phyloP scores from a whole-genome alignment of 2,329 filamentous ascomycete genomes.

The Ophiocordyceps sinensis region DNA sequence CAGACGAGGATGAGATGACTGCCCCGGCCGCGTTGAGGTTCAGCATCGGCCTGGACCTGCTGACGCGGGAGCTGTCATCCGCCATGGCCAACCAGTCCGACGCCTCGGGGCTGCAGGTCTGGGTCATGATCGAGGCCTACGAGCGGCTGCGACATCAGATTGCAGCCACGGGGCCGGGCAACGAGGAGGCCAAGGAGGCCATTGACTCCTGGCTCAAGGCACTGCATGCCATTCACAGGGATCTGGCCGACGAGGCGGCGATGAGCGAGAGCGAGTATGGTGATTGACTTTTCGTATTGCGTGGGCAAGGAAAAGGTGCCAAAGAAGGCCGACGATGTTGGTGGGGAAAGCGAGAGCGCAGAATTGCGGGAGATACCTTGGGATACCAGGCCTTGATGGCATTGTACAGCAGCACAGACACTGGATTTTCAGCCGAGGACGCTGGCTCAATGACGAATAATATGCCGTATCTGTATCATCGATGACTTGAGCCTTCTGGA shows the following conservation, averaged over 20 bases:
- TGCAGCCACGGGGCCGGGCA: conserved; percentile 15
- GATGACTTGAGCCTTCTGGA: too few relatives aligned
- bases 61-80: conserved; percentile 33
- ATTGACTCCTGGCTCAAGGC: conserved; percentile 36
- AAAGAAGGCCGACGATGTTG: too few relatives aligned
- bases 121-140: conserved; percentile 45
- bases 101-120: conserved; percentile 33
- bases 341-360: too few relatives aligned
- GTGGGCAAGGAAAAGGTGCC: too few relatives aligned
- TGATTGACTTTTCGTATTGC: conserved; percentile 2
- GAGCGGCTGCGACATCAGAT: conserved; percentile 36
- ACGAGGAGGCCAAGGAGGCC: conserved; percentile 16
- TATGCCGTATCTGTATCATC: too few relatives aligned
- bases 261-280: conserved; percentile 15
- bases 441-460: too few relatives aligned
- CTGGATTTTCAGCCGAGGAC: too few relatives aligned
- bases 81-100: conserved; percentile 18
- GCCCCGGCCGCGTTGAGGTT: conserved; percentile 24
- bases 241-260: conserved; percentile 10
- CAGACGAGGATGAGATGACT: not conserved
- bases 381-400: too few relatives aligned
- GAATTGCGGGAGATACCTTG: too few relatives aligned
- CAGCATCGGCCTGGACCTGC: conserved; percentile 35
- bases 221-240: conserved; percentile 30
- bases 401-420: too few relatives aligned